Conservation (phyloP, 371 early-diverging fungal species). For the Rhizomucor pusillus region DNA sequence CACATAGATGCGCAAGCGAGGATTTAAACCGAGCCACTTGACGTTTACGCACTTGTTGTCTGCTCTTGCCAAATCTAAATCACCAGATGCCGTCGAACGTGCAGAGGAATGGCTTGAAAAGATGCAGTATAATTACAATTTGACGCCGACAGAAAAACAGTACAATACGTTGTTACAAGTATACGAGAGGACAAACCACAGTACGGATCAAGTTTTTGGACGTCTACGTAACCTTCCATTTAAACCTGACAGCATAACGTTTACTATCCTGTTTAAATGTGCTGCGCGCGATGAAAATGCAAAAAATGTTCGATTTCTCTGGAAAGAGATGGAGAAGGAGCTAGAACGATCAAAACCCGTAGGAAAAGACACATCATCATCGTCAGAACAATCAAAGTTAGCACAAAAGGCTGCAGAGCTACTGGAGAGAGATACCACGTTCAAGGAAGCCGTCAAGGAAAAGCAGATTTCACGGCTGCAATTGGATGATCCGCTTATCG, state of each 20-base stretch:
- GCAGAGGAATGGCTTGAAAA: slow-evolving; percentile 25
- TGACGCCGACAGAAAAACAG: slow-evolving; percentile 22
- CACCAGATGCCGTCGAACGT: slow-evolving; percentile 18
- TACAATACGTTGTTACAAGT: slow-evolving; percentile 29
- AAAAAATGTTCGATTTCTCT: slow-evolving; percentile 13
- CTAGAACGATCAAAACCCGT: slow-evolving; percentile 1
- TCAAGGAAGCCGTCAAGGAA: background rate
- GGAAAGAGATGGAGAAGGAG: slow-evolving; percentile 17
- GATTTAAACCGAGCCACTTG: slow-evolving; percentile 30
- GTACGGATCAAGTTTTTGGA: slow-evolving; percentile 11
- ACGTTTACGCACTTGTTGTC: slow-evolving; percentile 30
- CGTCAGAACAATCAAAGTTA: background rate
- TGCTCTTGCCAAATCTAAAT: slow-evolving; percentile 18
- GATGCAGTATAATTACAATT: slow-evolving; percentile 16
- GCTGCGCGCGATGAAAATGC: slow-evolving; percentile 1
- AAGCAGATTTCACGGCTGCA: slow-evolving; percentile 3
- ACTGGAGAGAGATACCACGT: slow-evolving; percentile 12
- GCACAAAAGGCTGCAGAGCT: slow-evolving; percentile 8
- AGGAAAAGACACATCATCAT: background rate
- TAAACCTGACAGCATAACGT: slow-evolving; percentile 2
- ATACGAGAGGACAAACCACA: slow-evolving; percentile 10
- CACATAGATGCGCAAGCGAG: slow-evolving; percentile 31
- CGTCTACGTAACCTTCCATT: slow-evolving; percentile 1
- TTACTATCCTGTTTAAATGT: slow-evolving; percentile 19
- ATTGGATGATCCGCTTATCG: slow-evolving; percentile 23